Evolutionary conservation across 2,329 filamentous ascomycete species (phyloP).

Genomic region (Fusarium anthophilum): DNA sequence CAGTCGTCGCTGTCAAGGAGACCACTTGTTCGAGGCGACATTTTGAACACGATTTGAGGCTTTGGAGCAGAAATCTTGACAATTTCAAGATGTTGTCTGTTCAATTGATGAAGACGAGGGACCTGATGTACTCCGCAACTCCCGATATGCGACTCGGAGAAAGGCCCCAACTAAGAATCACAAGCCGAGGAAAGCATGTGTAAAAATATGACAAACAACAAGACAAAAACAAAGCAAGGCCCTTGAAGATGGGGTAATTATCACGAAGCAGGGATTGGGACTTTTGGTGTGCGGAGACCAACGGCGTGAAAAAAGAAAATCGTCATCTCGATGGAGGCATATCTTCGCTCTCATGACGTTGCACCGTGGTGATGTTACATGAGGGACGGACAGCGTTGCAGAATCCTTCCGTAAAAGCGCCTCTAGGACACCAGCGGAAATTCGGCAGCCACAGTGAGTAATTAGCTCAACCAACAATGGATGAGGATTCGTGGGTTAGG

Average conservation of each 20-base stretch:
- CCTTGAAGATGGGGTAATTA: background rate
- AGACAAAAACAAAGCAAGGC: background rate
- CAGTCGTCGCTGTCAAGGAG: conserved; percentile 49
- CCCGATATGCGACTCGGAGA: background rate
- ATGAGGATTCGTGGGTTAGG: background rate
- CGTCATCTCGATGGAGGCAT: conserved; percentile 2
- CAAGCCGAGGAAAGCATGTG: conserved; percentile 36
- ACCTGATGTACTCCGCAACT: conserved; percentile 4
- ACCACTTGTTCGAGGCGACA: conserved; percentile 45
- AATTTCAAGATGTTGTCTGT: background rate
- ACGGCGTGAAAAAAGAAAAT: background rate
- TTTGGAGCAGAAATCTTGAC: background rate
- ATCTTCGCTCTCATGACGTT: conserved; percentile 4
- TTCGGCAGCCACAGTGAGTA: conserved; percentile 15
- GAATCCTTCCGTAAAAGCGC: conserved; percentile 7
- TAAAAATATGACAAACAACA: conserved; percentile 5
- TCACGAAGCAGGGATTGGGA: conserved; percentile 2
- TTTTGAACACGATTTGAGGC: conserved; percentile 22
- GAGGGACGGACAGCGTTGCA: background rate
- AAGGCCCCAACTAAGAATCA: background rate
- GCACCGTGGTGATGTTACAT: background rate
- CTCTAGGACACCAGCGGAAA: conserved; percentile 1
- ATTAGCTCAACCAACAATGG: conserved; percentile 1
- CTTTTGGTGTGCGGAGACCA: conserved; percentile 19
- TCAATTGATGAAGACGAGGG: conserved; percentile 1